Conservation (phyloP, 257 asterid genomes). For the Solanum rostratum region DNA sequence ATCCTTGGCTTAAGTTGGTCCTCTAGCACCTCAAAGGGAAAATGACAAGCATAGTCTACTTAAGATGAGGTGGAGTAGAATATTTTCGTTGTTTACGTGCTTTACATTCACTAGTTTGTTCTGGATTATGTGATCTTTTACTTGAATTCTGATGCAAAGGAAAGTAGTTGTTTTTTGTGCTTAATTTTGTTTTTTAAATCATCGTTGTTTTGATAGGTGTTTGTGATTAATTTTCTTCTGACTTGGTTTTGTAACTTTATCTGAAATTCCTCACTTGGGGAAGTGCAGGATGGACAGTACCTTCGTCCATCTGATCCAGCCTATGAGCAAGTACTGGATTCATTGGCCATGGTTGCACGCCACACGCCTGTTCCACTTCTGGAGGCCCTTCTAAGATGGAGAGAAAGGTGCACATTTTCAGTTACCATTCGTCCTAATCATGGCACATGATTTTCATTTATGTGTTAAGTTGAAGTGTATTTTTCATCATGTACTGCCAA, state of each 20-base stretch:
- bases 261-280: neutral
- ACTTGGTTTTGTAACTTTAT: neutral
- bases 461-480: neutral
- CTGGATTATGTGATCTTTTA: neutral
- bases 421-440: neutral
- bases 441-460: neutral
- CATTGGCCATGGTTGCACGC: constrained; percentile 98
- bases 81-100: neutral
- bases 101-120: neutral
- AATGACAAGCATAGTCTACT: neutral
- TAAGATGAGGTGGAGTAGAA: neutral
- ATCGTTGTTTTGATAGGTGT: neutral
- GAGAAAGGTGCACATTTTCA: constrained; percentile 60
- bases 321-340: constrained; percentile 96
- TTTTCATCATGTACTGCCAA: neutral
- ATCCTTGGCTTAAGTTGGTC: neutral
- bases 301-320: constrained; percentile 99
- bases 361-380: constrained; percentile 96
- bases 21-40: neutral
- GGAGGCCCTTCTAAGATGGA: constrained; percentile 95
- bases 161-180: neutral
- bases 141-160: neutral
- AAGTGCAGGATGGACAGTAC: constrained; percentile 91
- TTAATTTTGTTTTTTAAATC: neutral
- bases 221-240: neutral